Base-by-base conservation (phyloP, 2,329 filamentous ascomycete genomes). In the Aulographum hederae region DNA sequence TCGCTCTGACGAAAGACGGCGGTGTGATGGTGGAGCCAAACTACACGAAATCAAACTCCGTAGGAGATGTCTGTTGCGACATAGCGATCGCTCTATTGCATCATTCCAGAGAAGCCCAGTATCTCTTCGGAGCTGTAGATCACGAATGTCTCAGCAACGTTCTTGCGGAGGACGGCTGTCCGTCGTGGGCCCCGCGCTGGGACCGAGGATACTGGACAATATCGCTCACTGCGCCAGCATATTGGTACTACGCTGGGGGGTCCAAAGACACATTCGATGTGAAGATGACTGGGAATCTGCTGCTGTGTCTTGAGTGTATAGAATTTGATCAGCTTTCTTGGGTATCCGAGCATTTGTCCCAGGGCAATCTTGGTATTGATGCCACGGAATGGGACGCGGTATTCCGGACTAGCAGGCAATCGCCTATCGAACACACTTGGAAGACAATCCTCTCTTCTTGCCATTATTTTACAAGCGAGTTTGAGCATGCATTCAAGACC, bases 21-120 rank as follows among this genome's bases (percentile, higher is more conserved):
- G 21, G 12, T 19, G 32, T 34, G 6, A n/a, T n/a, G n/a, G 28
- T 34, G 12, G 11, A 33, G 13, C 15, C 32, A 18, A 27, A 34
- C 18, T 34, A 34, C 19, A n/a, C 8, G 18, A 17, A 23, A 33
- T n/a, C n/a, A n/a, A n/a, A n/a, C n/a, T 16, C 30, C 15, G 31
- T 33, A 17, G 31, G 29, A n/a, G 26, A 33, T 13, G 16, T 33
- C n/a, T 33, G 16, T 17, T 16, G 30, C 16, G 31, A 33, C n/a
- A 25, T 30, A 12, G 14, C 31, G 11, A 13, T 14, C 6, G 29
- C 30, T 16, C 26, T 33, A 3, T 12, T 33, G n/a, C 17, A 18
- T 16, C 13, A 18, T 14, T 11, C 29, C 6, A 12, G 31, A 16
- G 5, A 18, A 20, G 21, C 31, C 11, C 31, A 16, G 13, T n/a